Base-by-base conservation (phyloP, 345 rosid species). In the Eucalyptus pauciflora region DNA sequence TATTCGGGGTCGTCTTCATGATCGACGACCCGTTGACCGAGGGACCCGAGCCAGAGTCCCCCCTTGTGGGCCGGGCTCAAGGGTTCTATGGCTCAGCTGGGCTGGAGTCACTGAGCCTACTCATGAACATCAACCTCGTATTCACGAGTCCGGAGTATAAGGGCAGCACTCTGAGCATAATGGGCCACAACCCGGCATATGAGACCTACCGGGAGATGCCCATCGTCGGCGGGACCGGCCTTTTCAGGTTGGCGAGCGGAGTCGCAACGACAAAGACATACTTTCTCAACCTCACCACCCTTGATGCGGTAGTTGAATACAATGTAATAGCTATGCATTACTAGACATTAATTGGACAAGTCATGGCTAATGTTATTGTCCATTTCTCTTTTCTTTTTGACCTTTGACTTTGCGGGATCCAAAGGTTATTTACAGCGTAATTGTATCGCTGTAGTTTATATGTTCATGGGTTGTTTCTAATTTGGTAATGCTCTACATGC, bases 281-380 rank as follows among this genome's bases (percentile, higher is more conserved):
- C 86, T 93, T 92, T 94, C 13, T 91, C 6, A 92, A 97, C 86
- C 48, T 86, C 48, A 86, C 64, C 76, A 91, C 93, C 20, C 95
- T 96, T 18, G 94, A 95, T 90, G 99, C 96, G 48, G 91, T 95
- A 11, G 95, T 95, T 88, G 95, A 91, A 80, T 97, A 95, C 88
- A 97, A 97, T 85, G 96, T 96, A 81, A 93, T 96, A 1, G 87
- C 95, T 31, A 50, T 93, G 86, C 96, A 95, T 81, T 95, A 91
- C 88, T 54, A 71, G 81, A 71, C 45, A n/a, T 15, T 64, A 27
- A 56, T 56, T 56, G 27, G 62, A 56, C 45, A 71, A 33, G 45
- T 17, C 4, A 31, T 31, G 80, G 80, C 80, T 16, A 8, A 31
- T 69, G 80, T 69, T 16, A 5, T 16, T 4, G 43, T 31, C 43